Evolutionary conservation across 1,284 basidiomycete genomes (phyloP), one percentile per base, ranked within the genome.

Genomic region (Papiliotrema laurentii): DNA sequence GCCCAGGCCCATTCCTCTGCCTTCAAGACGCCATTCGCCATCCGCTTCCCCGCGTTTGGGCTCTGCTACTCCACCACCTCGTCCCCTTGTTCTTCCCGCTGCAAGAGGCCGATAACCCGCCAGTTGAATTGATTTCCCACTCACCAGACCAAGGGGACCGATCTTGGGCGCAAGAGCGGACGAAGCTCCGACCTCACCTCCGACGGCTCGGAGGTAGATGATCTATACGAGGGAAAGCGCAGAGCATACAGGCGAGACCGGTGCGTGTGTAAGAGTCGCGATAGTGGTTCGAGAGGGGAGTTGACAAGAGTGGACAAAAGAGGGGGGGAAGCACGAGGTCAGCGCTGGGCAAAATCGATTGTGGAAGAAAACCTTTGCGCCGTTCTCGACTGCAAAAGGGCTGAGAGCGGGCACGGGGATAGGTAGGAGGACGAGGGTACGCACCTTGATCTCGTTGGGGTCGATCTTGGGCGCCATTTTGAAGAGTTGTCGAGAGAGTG

Each of bases 121-220:
- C n/a, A n/a, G 26, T 48, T 9, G 24, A 37, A 26, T 41, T 26
- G 38, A 39, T 7, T 7, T 21, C 42, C 41, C 11, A 80, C 90
- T 74, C 75, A 97, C 94, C 71, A 99, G 81, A 91, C 94, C 94
- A 68, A 98, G 86, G 79, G 96, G 96, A 84, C 96, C 96, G 75
- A 99, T 97, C 85, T 99, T 99, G 63, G 96, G 96, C 55, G 96
- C 96, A 64, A 99, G 83, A 55, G 96, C 93, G 56, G 94, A 94
- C 9, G 96, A 97, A 61, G 96, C 91, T 83, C 93, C 96, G 72
- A 98, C 91, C 81, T 98, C 96, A 85, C 96, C 96, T 81, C 96
- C 96, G 58, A 90, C 94, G 57, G 93, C 93, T 71, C 96, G 86
- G 76, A 98, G 88, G 84, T 96, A 93, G 83, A 98, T 98, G 81